Base-by-base conservation (phyloP, 2,329 filamentous ascomycete species). In the Ophiostoma triangulosporum region DNA sequence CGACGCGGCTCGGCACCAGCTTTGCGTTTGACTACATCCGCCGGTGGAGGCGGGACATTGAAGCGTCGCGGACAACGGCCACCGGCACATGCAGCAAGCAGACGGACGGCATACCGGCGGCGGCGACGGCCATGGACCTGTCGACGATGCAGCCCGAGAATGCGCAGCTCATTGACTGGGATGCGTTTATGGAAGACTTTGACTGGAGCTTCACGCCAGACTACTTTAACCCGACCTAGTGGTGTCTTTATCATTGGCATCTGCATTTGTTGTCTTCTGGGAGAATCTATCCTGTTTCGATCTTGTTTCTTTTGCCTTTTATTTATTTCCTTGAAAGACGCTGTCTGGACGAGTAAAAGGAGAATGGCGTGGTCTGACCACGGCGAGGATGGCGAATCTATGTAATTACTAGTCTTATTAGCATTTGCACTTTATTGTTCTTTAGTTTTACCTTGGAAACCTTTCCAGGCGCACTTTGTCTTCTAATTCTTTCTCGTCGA, bases 21-120 rank as follows among this genome's bases (percentile, higher is more conserved):
- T 65, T 76, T 31, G 70, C 70, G 4, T 74, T 73, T 56, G 74
- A 73, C 59, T 78, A 74, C 56, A 64, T 79, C 6, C 63, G 68
- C 32, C 63, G 68, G 33, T 78, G 73, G 70, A 75, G 65, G 60
- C 63, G 60, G 50, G 66, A 65, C 36, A 62, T 75, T 27, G 67
- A 70, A 32, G 63, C 65, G 43, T 65, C 67, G 60, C 66, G 64
- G 62, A 60, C 58, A 62, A 62, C 57, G 62, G 29, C 46, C n/a
- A 24, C 29, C 24, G 15, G 43, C 15, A n/a, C 61, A 48, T 8
- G 50, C 45, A 57, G 61, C 53, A 4, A 51, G 29, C 56, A 54
- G 24, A 31, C 55, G 6, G 6, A 6, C 1, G 56, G 57, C 31
- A 7, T 22, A 5, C 48, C 48, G 7, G 31, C n/a, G 20, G 5